Base-by-base conservation (phyloP, 2,329 filamentous ascomycete species). In the Xylariales sp. region DNA sequence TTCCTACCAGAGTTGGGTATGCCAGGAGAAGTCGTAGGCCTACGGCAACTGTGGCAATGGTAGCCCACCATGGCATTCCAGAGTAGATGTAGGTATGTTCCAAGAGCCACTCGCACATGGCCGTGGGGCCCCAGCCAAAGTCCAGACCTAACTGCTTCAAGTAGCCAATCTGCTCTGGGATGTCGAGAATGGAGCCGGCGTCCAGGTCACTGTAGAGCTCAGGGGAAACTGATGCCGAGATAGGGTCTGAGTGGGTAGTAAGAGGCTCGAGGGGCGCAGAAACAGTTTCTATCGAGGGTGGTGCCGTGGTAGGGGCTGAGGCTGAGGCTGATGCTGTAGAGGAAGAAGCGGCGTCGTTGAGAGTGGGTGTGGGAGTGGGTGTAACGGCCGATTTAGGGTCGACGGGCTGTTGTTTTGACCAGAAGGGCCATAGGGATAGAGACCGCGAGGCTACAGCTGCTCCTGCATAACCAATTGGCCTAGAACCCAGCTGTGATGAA, bases 71-170 rank as follows among this genome's bases (percentile, higher is more conserved):
- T 11, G 88, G 87, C 39, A 88, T 63, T 24, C 84, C 88, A 2
- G 61, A 66, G 50, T 74, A 83, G 44, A 96, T 70, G 63, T 98
- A 88, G 28, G 94, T 57, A 56, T 91, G 81, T 68, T 98, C 93
- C 10, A 97, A 65, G 3, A 78, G 16, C 72, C 75, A 90, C 64
- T 96, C 74, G 60, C 93, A 80, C 13, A 78, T 48, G 4, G 81
- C 66, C 0, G 89, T 87, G 5, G 86, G 78, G 13, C 91, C 91
- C 68, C 70, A 90, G 56, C 91, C 89, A 54, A 84, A 97, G 52
- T 97, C 87, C 16, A 98, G 68, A 4, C 93, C 93, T 10, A 97
- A 70, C 6, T 79, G 74, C 50, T 86, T 78, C 41, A 98, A 69
- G 55, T 90, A 96, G 45, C 93, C 93, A 41, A 95, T 77, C 35